A percentile compares a stretch with the other conserved stretches of the same genome.
Conservation (phyloP, 2,329 filamentous ascomycete species). For the Monilinia aucupariae region DNA sequence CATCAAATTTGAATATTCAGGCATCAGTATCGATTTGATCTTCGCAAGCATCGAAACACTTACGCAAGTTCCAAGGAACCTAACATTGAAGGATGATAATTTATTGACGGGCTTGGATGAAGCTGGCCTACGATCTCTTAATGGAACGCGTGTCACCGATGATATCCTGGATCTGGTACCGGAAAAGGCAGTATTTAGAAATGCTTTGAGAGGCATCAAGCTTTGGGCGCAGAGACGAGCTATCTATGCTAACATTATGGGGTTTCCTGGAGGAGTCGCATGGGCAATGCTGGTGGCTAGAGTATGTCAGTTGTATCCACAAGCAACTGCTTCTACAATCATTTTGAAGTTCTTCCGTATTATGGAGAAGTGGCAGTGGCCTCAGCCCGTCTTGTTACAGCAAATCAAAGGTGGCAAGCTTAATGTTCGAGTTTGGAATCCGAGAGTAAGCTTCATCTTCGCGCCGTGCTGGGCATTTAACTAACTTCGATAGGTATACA, state of each 20-base stretch:
- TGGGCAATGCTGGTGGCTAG: constrained; percentile 97
- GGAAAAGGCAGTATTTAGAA: constrained; percentile 81
- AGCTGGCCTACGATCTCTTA: constrained; percentile 79
- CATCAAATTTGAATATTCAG: constrained; percentile 89
- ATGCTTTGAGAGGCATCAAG: constrained; percentile 87
- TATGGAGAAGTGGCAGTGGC: constrained; percentile 89
- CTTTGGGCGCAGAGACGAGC: constrained; percentile 90
- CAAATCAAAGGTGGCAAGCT: constrained; percentile 76
- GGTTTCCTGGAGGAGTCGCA: constrained; percentile 92
- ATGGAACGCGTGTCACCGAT: constrained; percentile 90
- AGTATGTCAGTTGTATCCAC: constrained; percentile 93
- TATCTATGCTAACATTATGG: constrained; percentile 93
- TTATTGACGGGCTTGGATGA: constrained; percentile 83
- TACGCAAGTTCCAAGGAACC: constrained; percentile 64
- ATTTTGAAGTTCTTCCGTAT: constrained; percentile 93
- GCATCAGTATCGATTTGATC: constrained; percentile 93
- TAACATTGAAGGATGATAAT: constrained; percentile 76
- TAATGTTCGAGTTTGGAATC: constrained; percentile 89
- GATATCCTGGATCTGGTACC: constrained; percentile 87
- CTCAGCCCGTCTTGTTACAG: constrained; percentile 86
- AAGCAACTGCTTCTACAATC: constrained; percentile 81
- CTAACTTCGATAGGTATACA: constrained; percentile 26
- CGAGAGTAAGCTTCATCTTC: constrained; percentile 54
- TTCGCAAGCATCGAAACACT: constrained; percentile 69
- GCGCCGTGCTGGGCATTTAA: constrained; percentile 20